These are phyloP conservation scores for Chytridium lagenaria DNA, from an alignment of 371 early-diverging fungal genomes.

Conservation along the genomic window DNA sequence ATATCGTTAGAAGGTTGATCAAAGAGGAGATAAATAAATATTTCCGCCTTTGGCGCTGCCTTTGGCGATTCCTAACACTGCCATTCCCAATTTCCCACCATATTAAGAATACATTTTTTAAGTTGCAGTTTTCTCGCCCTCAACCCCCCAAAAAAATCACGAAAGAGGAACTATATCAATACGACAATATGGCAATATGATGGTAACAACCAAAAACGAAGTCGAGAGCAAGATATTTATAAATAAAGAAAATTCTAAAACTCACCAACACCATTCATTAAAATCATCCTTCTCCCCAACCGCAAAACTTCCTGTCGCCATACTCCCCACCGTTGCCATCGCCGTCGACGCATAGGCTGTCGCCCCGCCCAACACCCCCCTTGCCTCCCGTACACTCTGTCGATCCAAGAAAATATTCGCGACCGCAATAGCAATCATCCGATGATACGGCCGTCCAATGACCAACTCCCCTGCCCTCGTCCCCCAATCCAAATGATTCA, in stretches of 20 bases:
- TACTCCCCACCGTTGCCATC: slow-evolving; percentile 27
- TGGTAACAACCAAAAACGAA: no score
- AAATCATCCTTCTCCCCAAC: slow-evolving; percentile 31
- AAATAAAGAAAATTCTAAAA: slow-evolving; percentile 5
- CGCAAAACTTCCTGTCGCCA: slow-evolving; percentile 11
- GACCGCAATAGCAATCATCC: slow-evolving; percentile 36
- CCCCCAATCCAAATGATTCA: slow-evolving; percentile 42
- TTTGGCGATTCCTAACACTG: no score
- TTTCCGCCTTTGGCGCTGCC: no score
- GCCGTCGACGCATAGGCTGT: slow-evolving; percentile 33
- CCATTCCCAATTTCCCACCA: no score
- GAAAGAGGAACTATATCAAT: no score
- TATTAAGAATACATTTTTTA: no score
- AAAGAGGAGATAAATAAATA: no score
- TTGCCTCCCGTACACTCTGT: slow-evolving; percentile 25
- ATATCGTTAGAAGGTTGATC: no score
- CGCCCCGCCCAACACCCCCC: slow-evolving; percentile 25
- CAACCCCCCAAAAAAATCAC: no score
- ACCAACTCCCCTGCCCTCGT: slow-evolving; percentile 13
- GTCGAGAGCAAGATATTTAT: slow-evolving; percentile 1
- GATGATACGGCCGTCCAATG: slow-evolving; percentile 38
- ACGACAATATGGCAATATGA: no score
- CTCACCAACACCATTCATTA: slow-evolving; percentile 49
- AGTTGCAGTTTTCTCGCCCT: no score
- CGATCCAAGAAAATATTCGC: slow-evolving; percentile 46